phyloP scores from a whole-genome alignment of 345 rosid genomes.

The Eucalyptus microcorys region DNA sequence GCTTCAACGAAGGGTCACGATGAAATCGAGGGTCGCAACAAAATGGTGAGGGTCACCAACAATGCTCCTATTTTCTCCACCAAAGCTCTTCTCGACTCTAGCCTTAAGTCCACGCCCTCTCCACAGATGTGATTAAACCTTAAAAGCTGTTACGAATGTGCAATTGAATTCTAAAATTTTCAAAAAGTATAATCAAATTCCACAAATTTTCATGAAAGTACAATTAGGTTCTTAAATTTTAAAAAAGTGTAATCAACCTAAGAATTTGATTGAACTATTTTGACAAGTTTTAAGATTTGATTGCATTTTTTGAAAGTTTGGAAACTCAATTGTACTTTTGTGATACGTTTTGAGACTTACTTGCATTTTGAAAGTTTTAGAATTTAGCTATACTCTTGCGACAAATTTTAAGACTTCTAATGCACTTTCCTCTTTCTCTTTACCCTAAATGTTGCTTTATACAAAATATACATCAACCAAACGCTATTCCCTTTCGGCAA shows the following conservation, averaged over 20 bases:
- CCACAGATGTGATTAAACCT: fast-evolving
- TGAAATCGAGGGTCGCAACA: fast-evolving
- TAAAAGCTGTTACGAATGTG: fast-evolving
- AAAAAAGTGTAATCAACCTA: fast-evolving
- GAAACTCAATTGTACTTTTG: fast-evolving
- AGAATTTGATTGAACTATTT: fast-evolving
- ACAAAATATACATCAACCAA: not conserved
- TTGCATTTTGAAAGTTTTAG: fast-evolving
- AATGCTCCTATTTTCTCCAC: no score
- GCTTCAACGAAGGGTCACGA: no score
- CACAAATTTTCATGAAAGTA: fast-evolving
- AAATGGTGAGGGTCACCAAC: not conserved
- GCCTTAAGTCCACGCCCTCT: no score
- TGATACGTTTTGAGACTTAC: fast-evolving
- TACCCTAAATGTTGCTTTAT: not conserved
- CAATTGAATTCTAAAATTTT: fast-evolving
- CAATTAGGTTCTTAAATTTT: fast-evolving
- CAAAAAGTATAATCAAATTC: fast-evolving
- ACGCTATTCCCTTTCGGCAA: not conserved
- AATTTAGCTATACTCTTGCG: fast-evolving
- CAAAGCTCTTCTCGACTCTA: no score
- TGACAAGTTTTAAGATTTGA: fast-evolving
- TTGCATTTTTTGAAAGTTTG: fast-evolving
- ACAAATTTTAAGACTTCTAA: fast-evolving
- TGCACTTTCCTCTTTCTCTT: fast-evolving